Evolutionary conservation across 2,329 filamentous ascomycete species (phyloP), one percentile per base, ranked within the genome.

Genomic region (Xylaria arbuscula): DNA sequence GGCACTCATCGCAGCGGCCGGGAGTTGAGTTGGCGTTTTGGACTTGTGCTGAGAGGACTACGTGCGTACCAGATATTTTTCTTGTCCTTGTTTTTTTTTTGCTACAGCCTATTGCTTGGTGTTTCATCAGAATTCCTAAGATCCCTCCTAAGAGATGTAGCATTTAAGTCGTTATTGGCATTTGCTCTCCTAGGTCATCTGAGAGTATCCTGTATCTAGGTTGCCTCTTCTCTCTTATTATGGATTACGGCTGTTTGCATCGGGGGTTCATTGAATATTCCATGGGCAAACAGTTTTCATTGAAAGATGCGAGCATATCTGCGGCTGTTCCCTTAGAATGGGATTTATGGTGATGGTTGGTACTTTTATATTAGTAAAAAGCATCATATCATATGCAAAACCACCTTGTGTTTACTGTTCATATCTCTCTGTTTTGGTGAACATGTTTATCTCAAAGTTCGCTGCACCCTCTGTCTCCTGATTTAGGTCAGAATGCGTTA

Each of bases 11-110:
- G 68, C 67, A 69, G 70, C 70, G 68, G 71, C 57, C 66, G 74
- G 28, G 76, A 75, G 76, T 76, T 75, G 66, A 72, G 73, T 76
- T 64, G 75, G 75, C 74, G 75, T 77, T 76, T 66, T 69, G 66
- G 71, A 58, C 67, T 72, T 65, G 47, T 69, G 71, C 66, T 45
- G 48, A 67, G 38, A 54, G 61, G 64, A 17, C 38, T 58, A n/a
- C 62, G 42, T 68, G 53, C 45, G 42, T 57, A 22, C 40, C 28
- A 28, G 28, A 7, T 47, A 5, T 15, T 17, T 45, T 32, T 8
- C 45, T 61, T 64, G 57, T 40, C 34, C 42, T 22, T n/a, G n/a
- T n/a, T n/a, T n/a, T n/a, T n/a, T n/a, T 36, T 51, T 67, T 62
- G n/a, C 34, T 60, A 67, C 48, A 51, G 58, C 51, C 59, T 50